Conservation (phyloP, 2,329 filamentous ascomycete species). For the Exophiala xenobiotica region DNA sequence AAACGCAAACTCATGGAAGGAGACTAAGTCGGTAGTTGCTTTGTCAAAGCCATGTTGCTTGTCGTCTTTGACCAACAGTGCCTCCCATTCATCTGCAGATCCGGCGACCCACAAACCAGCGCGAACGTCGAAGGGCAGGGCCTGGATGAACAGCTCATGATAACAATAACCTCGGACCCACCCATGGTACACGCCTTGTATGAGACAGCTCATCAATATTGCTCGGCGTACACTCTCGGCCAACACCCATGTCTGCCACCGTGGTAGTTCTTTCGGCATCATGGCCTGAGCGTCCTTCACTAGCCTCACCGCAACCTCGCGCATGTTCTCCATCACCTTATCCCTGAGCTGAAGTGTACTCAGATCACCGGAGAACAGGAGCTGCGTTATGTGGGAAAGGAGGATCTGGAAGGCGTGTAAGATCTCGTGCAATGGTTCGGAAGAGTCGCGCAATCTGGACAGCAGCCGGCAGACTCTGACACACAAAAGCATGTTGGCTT, state of each 20-base stretch:
- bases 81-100: conserved; percentile 2
- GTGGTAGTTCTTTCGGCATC: background rate
- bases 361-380: background rate
- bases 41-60: background rate
- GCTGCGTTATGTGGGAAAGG: background rate
- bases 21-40: background rate
- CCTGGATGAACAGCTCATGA: conserved; percentile 8
- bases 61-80: background rate
- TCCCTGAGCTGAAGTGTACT: background rate
- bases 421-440: background rate
- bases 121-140: conserved; percentile 7
- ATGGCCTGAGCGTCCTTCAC: background rate
- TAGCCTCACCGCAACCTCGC: conserved; percentile 1
- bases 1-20: conserved; percentile 2
- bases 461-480: conserved; percentile 1
- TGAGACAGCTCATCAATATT: conserved; percentile 6
- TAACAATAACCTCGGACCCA: conserved; percentile 4
- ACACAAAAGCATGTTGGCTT: background rate
- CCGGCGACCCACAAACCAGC: conserved; percentile 1
- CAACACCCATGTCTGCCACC: conserved; percentile 8
- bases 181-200: conserved; percentile 2
- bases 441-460: background rate
- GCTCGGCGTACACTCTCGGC: conserved; percentile 7
- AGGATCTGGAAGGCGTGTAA: conserved; percentile 5
- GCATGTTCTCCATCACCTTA: background rate